These are phyloP conservation scores for Halteria grandinella DNA, from an alignment of 73 alveolate species.

Conservation along the genomic window DNA sequence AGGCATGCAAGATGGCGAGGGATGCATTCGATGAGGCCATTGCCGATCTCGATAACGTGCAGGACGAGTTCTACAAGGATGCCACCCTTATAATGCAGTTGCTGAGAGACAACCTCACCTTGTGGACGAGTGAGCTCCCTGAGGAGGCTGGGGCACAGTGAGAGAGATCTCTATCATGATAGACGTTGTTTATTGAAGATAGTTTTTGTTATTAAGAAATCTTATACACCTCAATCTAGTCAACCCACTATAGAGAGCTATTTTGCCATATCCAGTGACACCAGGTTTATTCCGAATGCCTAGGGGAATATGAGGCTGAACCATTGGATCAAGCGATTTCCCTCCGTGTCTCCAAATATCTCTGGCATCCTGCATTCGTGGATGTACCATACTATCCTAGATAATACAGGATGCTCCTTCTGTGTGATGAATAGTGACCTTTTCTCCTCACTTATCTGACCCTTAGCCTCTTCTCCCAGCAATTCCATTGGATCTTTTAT, in stretches of 20 bases:
- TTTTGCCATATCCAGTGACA: not conserved
- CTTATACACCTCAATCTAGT: not conserved
- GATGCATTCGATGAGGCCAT: constrained; percentile 81
- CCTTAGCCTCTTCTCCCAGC: not conserved
- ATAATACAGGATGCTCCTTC: constrained; percentile 5
- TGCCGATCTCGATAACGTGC: constrained; percentile 86
- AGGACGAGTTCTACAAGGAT: constrained; percentile 89
- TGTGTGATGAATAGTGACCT: constrained; percentile 10
- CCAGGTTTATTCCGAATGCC: not conserved
- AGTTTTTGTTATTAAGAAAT: no score
- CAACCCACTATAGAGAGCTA: not conserved
- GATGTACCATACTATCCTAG: not conserved
- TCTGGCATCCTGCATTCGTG: constrained; percentile 20
- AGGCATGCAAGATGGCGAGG: constrained; percentile 80
- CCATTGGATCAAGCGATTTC: not conserved
- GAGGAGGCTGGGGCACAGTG: constrained; percentile 45
- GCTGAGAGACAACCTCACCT: constrained; percentile 84
- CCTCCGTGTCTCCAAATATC: not conserved
- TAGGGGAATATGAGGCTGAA: not conserved
- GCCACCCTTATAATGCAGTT: constrained; percentile 86
- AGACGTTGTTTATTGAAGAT: not conserved
- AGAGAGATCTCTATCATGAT: not conserved
- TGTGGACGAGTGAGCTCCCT: constrained; percentile 82
- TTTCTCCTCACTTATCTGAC: not conserved
- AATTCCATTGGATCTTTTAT: not conserved